Evolutionary conservation across 768 basidiomycete genomes (phyloP).

Genomic region (Kwoniella europaea): DNA sequence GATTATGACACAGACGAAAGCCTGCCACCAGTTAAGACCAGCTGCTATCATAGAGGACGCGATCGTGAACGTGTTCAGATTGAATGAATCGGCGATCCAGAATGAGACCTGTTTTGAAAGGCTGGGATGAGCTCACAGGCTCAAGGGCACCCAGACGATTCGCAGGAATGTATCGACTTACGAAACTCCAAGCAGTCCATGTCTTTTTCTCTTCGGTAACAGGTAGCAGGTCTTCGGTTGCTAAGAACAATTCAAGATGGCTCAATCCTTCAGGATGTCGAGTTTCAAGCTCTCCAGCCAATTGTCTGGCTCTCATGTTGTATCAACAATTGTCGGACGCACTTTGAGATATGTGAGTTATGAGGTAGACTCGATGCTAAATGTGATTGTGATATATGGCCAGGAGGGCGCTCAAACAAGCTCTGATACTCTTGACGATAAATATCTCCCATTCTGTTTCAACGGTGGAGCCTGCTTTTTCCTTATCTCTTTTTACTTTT

Average conservation of each 20-base stretch:
- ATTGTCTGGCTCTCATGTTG: slow-evolving; percentile 19
- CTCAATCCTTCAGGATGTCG: slow-evolving; percentile 65
- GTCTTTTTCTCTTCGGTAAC: slow-evolving; percentile 68
- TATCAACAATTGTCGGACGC: too few relatives aligned
- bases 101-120: slow-evolving; percentile 56
- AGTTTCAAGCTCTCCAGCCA: slow-evolving; percentile 61
- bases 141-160: neutral
- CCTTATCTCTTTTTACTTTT: too few relatives aligned
- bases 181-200: slow-evolving; percentile 71
- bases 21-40: slow-evolving; percentile 56
- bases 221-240: slow-evolving; percentile 73
- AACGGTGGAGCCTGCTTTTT: too few relatives aligned
- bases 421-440: too few relatives aligned
- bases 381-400: too few relatives aligned
- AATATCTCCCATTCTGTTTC: too few relatives aligned
- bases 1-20: slow-evolving; percentile 72
- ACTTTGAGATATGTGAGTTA: too few relatives aligned
- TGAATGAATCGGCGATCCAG: slow-evolving; percentile 77
- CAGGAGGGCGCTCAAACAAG: too few relatives aligned
- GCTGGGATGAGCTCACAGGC: neutral
- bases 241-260: slow-evolving; percentile 66
- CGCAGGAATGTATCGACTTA: slow-evolving; percentile 63
- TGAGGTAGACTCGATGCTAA: too few relatives aligned
- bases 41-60: slow-evolving; percentile 54
- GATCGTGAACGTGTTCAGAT: slow-evolving; percentile 58